Conservation (phyloP, 2,329 filamentous ascomycete genomes). For the Fusarium keratoplasticum region DNA sequence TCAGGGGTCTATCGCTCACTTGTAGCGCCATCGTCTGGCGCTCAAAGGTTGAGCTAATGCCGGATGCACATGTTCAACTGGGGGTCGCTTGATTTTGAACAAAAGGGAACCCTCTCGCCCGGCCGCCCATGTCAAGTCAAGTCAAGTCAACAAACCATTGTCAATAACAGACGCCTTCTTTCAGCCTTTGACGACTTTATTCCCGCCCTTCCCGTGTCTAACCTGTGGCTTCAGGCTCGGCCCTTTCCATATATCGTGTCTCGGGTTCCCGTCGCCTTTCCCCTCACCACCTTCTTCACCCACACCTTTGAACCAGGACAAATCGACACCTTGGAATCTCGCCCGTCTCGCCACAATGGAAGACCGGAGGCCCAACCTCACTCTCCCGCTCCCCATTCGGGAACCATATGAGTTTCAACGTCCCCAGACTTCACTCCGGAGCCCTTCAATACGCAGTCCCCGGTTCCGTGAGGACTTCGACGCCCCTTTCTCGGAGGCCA, state of each 20-base stretch:
- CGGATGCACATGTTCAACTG: conserved; percentile 34
- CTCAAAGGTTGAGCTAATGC: conserved; percentile 31
- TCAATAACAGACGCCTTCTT: conserved; percentile 7
- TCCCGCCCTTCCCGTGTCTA: not conserved
- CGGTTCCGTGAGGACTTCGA: conserved; percentile 54
- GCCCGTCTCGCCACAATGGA: conserved; percentile 40
- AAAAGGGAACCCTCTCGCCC: conserved; percentile 33
- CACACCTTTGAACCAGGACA: not conserved
- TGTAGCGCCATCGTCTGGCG: conserved; percentile 33
- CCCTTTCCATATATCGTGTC: conserved; percentile 12
- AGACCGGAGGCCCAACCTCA: conserved; percentile 44
- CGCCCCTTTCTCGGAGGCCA: conserved; percentile 52
- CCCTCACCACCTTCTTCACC: not conserved
- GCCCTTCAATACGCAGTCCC: conserved; percentile 44
- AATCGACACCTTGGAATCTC: conserved; percentile 17
- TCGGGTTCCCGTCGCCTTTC: conserved; percentile 2
- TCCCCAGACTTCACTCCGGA: conserved; percentile 33
- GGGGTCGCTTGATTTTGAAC: conserved; percentile 21
- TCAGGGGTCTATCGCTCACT: conserved; percentile 43
- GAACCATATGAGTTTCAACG: conserved; percentile 36
- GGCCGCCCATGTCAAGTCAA: conserved; percentile 17
- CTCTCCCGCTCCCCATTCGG: conserved; percentile 42
- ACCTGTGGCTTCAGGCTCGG: not conserved
- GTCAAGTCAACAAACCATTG: conserved; percentile 29
- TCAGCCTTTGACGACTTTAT: conserved; percentile 9